Percentiles rank a stretch among this genome's conserved stretches.
These are phyloP conservation scores for Citrus hindsii DNA, from an alignment of 345 rosid genomes.

Conservation along the genomic window DNA sequence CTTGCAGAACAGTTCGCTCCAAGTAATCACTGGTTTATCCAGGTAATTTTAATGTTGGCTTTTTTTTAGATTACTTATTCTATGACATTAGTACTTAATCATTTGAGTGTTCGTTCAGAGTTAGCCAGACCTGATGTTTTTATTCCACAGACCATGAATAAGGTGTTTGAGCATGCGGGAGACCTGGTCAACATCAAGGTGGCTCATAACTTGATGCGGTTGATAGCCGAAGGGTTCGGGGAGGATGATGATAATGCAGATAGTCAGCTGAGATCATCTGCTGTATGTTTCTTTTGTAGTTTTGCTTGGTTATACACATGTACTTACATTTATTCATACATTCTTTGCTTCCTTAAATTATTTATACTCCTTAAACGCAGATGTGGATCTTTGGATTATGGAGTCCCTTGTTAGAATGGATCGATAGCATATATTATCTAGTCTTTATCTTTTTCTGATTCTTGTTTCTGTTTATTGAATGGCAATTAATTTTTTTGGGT, in stretches of 20 bases:
- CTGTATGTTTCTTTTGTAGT: constrained; percentile 54
- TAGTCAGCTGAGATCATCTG: constrained; percentile 87
- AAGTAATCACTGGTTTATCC: constrained; percentile 97
- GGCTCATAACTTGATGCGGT: constrained; percentile 91
- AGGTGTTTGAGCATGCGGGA: constrained; percentile 97
- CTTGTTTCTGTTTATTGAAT: constrained; percentile 9
- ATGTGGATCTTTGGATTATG: background rate
- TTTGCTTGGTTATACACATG: constrained; percentile 10
- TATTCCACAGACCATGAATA: constrained; percentile 77
- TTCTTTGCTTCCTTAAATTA: background rate
- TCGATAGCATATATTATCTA: background rate
- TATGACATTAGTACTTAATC: background rate
- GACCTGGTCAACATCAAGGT: constrained; percentile 91
- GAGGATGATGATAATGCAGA: constrained; percentile 89
- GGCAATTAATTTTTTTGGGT: constrained; percentile 9
- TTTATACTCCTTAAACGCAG: background rate
- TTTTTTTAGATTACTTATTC: background rate
- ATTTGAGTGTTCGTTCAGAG: constrained; percentile 10
- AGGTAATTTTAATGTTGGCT: constrained; percentile 42
- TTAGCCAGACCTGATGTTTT: constrained; percentile 12
- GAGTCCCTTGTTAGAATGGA: background rate
- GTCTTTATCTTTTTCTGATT: background rate
- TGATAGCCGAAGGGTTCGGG: constrained; percentile 97
- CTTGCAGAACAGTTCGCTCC: constrained; percentile 99
- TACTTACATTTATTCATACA: background rate